Conservation (phyloP, 1,284 basidiomycete species). For the Ganoderma leucocontextum region DNA sequence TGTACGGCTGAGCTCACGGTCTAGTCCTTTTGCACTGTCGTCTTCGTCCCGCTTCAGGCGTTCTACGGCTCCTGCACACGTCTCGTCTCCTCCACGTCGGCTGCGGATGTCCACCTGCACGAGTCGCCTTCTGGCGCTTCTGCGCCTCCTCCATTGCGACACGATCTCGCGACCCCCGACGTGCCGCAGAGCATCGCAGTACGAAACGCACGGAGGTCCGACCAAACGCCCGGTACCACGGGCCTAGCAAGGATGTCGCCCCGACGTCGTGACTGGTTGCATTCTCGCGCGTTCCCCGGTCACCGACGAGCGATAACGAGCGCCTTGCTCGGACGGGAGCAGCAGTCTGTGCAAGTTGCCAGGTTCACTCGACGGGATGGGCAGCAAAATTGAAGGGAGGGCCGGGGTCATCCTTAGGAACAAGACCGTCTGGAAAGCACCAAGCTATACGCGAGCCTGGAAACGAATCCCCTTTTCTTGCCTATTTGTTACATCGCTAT, state of each 20-base stretch:
- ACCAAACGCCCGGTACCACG: background rate
- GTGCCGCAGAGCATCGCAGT: background rate
- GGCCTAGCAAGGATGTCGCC: background rate
- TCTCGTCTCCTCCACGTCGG: background rate
- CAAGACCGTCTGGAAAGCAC: background rate
- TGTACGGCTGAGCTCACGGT: background rate
- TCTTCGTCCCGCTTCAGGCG: background rate
- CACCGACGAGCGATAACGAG: background rate
- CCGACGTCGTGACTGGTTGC: background rate
- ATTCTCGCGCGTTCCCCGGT: background rate
- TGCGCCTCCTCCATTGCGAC: background rate
- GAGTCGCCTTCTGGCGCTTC: background rate
- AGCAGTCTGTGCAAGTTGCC: background rate
- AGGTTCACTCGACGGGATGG: background rate
- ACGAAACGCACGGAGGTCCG: background rate
- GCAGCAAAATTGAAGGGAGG: background rate
- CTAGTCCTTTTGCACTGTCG: background rate
- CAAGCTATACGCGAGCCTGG: background rate
- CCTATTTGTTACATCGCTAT: background rate
- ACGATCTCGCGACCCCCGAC: background rate
- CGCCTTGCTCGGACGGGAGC: background rate
- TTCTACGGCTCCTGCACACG: background rate
- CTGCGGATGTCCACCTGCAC: background rate
- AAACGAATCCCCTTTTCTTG: background rate
- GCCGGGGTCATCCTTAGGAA: background rate